These are phyloP conservation scores for Voacanga thouarsii DNA, from an alignment of 257 asterid species.

Conservation along the genomic window DNA sequence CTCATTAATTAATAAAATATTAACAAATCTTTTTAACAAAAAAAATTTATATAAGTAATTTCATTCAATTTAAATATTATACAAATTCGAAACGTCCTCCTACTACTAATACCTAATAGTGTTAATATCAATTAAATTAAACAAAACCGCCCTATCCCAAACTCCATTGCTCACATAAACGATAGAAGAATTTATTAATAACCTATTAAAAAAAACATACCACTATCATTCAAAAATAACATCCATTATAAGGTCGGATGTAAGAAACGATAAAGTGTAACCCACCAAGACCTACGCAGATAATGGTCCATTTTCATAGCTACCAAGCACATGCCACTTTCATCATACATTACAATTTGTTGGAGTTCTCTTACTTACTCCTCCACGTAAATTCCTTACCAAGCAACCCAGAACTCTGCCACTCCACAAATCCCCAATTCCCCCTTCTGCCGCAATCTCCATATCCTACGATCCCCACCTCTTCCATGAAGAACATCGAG, in stretches of 20 bases:
- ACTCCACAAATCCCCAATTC: background rate
- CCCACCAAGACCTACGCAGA: background rate
- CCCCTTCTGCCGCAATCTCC: background rate
- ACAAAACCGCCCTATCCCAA: no score
- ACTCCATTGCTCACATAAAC: no score
- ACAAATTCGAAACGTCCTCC: no score
- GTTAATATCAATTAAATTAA: no score
- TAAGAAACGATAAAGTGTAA: background rate
- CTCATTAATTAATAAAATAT: no score
- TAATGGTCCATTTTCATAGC: slow-evolving; percentile 6
- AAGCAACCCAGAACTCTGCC: slow-evolving; percentile 17
- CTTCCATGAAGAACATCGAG: background rate
- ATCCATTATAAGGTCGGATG: background rate
- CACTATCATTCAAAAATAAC: no score
- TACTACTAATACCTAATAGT: no score
- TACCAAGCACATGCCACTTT: background rate
- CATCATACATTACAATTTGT: background rate
- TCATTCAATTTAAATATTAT: no score
- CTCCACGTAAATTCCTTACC: slow-evolving; percentile 30
- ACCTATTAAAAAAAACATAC: no score
- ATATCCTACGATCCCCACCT: background rate
- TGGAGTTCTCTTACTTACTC: background rate
- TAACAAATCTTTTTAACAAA: no score
- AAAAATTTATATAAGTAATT: no score
- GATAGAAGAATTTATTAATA: no score